These are phyloP conservation scores for Pyrenochaeta sp. DNA, from an alignment of 2,329 filamentous ascomycete genomes.

Conservation along the genomic window DNA sequence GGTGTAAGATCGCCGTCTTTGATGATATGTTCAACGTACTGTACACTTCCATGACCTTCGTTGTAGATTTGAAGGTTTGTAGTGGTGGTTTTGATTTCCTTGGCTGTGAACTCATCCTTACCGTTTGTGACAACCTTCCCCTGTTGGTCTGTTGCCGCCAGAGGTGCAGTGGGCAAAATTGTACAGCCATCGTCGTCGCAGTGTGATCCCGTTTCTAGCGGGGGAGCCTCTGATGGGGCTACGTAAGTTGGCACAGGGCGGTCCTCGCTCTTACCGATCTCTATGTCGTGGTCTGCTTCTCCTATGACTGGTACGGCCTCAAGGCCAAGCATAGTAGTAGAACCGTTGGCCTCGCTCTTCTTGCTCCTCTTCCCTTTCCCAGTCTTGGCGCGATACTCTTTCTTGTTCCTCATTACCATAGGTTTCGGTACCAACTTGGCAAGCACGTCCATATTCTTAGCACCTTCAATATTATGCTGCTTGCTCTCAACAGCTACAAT, in stretches of 20 bases:
- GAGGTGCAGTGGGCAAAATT: background rate
- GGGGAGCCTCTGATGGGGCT: constrained; percentile 8
- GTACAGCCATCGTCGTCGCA: constrained; percentile 19
- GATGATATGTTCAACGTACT: constrained; percentile 79
- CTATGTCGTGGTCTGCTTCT: background rate
- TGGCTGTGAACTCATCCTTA: background rate
- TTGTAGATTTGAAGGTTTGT: constrained; percentile 55
- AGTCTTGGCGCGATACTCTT: constrained; percentile 68
- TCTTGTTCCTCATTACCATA: constrained; percentile 82
- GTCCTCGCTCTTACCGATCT: background rate
- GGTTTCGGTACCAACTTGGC: constrained; percentile 79
- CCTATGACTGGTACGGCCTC: constrained; percentile 14
- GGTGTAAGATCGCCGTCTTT: constrained; percentile 75
- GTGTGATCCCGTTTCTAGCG: background rate
- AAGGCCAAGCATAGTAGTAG: constrained; percentile 40
- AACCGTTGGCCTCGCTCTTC: constrained; percentile 34
- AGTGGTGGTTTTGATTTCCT: constrained; percentile 28
- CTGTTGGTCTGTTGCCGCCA: background rate
- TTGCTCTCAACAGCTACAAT: constrained; percentile 91
- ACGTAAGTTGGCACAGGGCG: background rate
- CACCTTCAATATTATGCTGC: constrained; percentile 85
- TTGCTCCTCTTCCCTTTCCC: constrained; percentile 53
- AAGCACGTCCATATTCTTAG: constrained; percentile 82
- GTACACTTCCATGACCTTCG: constrained; percentile 73
- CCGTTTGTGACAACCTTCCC: no score